These are phyloP conservation scores for Yamadazyma atmosphaerica DNA, from an alignment of 1,139 yeast genomes.

Conservation along the genomic window DNA sequence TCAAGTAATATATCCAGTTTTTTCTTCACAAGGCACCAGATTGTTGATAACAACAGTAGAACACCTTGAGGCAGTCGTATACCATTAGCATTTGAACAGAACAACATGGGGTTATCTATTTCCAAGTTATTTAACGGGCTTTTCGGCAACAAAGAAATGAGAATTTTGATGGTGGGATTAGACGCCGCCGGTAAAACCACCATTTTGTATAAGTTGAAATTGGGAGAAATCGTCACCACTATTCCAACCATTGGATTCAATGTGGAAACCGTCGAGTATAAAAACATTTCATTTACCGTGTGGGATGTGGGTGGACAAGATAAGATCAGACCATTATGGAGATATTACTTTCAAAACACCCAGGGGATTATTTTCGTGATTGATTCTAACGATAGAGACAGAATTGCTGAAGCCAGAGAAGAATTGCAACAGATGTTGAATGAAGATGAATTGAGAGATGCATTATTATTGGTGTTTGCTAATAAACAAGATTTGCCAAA, in stretches of 20 bases:
- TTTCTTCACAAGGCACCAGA: neutral
- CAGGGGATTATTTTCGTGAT: constrained; percentile 45
- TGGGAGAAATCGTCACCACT: constrained; percentile 44
- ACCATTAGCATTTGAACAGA: constrained; percentile 1
- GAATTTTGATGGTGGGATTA: constrained; percentile 45
- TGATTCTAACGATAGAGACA: constrained; percentile 46
- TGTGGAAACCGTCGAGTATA: constrained; percentile 44
- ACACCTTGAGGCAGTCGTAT: too few species aligned
- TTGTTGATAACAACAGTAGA: too few species aligned
- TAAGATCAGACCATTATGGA: constrained; percentile 45
- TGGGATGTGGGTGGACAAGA: constrained; percentile 51
- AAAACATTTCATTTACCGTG: constrained; percentile 42
- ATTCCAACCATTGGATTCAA: constrained; percentile 45
- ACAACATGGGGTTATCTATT: constrained; percentile 35
- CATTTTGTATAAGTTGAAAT: constrained; percentile 42
- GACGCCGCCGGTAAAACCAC: constrained; percentile 49
- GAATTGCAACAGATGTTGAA: constrained; percentile 46
- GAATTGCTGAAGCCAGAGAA: constrained; percentile 46
- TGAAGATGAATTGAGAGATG: constrained; percentile 45
- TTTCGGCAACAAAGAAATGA: constrained; percentile 45
- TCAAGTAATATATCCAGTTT: neutral
- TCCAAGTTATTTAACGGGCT: constrained; percentile 37
- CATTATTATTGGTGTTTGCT: constrained; percentile 42
- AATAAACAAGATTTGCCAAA: constrained; percentile 46
- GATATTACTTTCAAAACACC: constrained; percentile 45